Evolutionary conservation across 768 basidiomycete genomes (phyloP).

Genomic region (Hypholoma sublateritium): DNA sequence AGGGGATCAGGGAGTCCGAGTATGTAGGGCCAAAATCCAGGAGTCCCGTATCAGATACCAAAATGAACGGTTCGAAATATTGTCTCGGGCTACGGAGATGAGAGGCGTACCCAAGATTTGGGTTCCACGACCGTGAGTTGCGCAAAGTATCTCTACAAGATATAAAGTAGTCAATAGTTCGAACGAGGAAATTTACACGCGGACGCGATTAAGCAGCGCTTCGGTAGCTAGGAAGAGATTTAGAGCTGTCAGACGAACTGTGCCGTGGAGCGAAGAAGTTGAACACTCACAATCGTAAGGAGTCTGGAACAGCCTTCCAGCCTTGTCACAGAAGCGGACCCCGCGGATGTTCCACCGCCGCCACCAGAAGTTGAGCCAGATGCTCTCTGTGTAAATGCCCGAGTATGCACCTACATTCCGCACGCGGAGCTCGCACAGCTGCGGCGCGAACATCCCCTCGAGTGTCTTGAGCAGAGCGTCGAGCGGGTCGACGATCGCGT

Average conservation of each 20-base stretch:
- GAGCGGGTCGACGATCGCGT: conserved; percentile 41
- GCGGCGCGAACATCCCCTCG: conserved; percentile 31
- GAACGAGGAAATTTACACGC: conserved; percentile 4
- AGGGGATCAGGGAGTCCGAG: too few relatives aligned
- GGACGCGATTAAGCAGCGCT: conserved; percentile 16
- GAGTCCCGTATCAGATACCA: too few relatives aligned
- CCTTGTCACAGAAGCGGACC: conserved; percentile 20
- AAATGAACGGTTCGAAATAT: too few relatives aligned
- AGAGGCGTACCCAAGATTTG: too few relatives aligned
- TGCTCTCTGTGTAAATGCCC: conserved; percentile 17
- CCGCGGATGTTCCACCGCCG: conserved; percentile 22
- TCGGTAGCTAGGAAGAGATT: conserved; percentile 14
- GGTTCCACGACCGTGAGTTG: too few relatives aligned
- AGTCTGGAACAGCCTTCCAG: conserved; percentile 14
- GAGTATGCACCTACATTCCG: conserved; percentile 37
- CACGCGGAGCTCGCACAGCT: conserved; percentile 36
- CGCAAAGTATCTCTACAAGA: too few relatives aligned
- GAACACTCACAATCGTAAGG: conserved; percentile 18
- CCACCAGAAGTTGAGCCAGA: conserved; percentile 22
- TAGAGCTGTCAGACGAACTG: not conserved
- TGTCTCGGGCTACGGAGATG: too few relatives aligned
- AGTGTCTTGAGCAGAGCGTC: conserved; percentile 37
- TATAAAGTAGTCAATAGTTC: too few relatives aligned
- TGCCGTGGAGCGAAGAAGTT: not conserved
- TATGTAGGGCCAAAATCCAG: too few relatives aligned